These are phyloP conservation scores for Fusarium sp. DNA, from an alignment of 2,329 filamentous ascomycete genomes.

Conservation along the genomic window DNA sequence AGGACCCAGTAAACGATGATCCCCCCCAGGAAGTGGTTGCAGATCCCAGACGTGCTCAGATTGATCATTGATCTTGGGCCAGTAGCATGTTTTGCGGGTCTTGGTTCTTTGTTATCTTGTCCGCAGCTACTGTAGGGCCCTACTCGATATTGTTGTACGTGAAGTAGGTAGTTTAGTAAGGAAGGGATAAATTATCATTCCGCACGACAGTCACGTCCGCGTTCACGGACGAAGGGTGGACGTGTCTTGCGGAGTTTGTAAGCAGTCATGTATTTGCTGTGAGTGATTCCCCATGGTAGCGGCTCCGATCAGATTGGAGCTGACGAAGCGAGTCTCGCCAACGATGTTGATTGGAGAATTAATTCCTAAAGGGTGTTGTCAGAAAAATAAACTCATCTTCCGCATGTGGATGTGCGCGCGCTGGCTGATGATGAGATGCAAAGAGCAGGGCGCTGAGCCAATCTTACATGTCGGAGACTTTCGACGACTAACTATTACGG, in stretches of 20 bases:
- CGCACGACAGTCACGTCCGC: background rate
- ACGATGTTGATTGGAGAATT: background rate
- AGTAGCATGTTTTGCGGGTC: slow-evolving; percentile 1
- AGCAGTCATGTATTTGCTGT: slow-evolving; percentile 4
- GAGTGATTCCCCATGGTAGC: slow-evolving; percentile 5
- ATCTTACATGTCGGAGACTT: slow-evolving; percentile 18
- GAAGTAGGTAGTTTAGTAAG: background rate
- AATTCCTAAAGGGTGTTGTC: background rate
- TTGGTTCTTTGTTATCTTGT: background rate
- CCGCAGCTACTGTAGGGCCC: background rate
- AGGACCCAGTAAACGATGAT: slow-evolving; percentile 4
- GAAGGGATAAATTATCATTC: background rate
- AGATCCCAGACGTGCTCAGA: slow-evolving; percentile 13
- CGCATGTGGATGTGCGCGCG: background rate
- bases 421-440: too few species aligned
- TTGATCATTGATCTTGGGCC: slow-evolving; percentile 1
- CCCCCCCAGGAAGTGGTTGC: slow-evolving; percentile 6
- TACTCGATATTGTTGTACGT: background rate
- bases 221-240: slow-evolving; percentile 27
- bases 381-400: slow-evolving; percentile 9
- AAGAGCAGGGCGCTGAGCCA: background rate
- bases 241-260: slow-evolving; percentile 34
- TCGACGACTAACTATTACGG: background rate
- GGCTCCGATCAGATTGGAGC: slow-evolving; percentile 10
- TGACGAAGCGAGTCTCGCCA: slow-evolving; percentile 15